phyloP scores from a whole-genome alignment of 148 eudicot species.

The Cornus controversa region DNA sequence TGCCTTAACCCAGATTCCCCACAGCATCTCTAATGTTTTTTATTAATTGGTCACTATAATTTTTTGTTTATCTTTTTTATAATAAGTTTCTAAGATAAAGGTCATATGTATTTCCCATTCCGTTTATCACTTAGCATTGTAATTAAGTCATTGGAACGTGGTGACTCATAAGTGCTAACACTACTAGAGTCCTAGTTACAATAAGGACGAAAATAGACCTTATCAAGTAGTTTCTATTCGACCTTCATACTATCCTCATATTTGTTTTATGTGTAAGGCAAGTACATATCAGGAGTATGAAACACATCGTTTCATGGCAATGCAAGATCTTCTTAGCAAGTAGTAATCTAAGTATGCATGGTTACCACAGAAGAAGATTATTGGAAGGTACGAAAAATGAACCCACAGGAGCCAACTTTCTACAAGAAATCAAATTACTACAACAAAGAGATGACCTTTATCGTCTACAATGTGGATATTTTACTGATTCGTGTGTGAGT shows the following conservation, averaged over 20 bases:
- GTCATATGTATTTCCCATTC: background rate
- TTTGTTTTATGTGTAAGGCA: background rate
- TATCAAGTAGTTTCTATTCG: background rate
- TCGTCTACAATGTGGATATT: constrained; percentile 83
- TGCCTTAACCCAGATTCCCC: background rate
- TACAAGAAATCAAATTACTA: background rate
- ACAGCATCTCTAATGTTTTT: too few relatives aligned
- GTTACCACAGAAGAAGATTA: background rate
- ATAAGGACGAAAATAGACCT: background rate
- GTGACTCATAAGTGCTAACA: background rate
- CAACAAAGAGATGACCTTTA: constrained; percentile 60
- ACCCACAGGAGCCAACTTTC: background rate
- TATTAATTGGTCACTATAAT: background rate
- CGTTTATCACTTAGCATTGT: background rate
- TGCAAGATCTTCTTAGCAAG: background rate
- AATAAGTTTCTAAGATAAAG: background rate
- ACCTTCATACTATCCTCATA: background rate
- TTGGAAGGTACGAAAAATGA: background rate
- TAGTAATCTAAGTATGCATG: background rate
- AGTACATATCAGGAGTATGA: background rate
- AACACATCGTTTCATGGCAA: background rate
- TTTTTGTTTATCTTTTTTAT: background rate
- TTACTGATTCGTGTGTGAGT: too few relatives aligned
- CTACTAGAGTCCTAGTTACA: background rate
- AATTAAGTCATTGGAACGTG: background rate